Conservation (phyloP, 176 grass and related monocot species). For the Cocos nucifera region DNA sequence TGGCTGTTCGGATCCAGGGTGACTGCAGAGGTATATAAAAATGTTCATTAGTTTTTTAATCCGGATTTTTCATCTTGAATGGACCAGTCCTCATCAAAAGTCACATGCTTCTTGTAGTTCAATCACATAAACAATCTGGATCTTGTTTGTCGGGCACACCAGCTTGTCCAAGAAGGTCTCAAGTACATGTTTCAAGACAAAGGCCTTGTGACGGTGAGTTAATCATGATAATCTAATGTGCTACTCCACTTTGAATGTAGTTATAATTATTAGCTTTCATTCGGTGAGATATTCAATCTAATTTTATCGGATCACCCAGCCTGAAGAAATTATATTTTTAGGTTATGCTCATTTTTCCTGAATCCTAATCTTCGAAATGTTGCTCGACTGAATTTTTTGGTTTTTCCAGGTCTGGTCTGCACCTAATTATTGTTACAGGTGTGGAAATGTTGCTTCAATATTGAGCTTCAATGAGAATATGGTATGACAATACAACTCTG, state of each 20-base stretch:
- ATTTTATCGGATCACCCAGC: too few relatives aligned
- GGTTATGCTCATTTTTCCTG: too few relatives aligned
- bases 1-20: conserved; percentile 96
- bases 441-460: conserved; percentile 97
- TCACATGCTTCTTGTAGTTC: conserved; percentile 44
- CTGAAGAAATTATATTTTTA: too few relatives aligned
- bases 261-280: conserved; percentile 1
- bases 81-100: neutral
- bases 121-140: conserved; percentile 93
- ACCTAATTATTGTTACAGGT: conserved; percentile 99
- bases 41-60: neutral
- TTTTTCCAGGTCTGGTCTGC: conserved; percentile 88
- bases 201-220: conserved; percentile 96
- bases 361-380: neutral
- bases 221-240: too few relatives aligned
- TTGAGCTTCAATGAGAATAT: conserved; percentile 94
- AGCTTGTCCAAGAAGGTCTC: conserved; percentile 93
- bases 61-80: neutral
- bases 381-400: conserved; percentile 1
- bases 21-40: conserved; percentile 68
- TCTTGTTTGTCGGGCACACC: conserved; percentile 93
- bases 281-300: too few relatives aligned
- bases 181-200: conserved; percentile 99
- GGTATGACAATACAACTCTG: conserved; percentile 29
- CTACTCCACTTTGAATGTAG: neutral